Base-by-base conservation (phyloP, 345 rosid species). In the Geranium brycei region DNA sequence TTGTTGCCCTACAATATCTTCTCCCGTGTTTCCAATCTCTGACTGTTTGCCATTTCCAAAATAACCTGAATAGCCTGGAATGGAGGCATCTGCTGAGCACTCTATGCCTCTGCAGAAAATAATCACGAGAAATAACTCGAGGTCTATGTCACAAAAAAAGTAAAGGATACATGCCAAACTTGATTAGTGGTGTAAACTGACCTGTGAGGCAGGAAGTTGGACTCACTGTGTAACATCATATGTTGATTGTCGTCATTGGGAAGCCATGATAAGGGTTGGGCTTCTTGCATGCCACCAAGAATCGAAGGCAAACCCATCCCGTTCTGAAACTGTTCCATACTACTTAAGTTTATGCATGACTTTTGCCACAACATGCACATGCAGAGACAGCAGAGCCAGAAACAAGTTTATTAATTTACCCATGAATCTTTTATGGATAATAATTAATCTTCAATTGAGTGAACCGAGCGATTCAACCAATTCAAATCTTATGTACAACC, bases 251-350 rank as follows among this genome's bases (percentile, higher is more conserved):
- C 90, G 60, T 74, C 76, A 38, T 76, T 80, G 8, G 87, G 81
- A 73, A 81, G 87, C 97, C 97, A 91, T 7, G 89, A 68, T 17
- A 83, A 51, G 0, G 85, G 80, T 55, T 82, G 87, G 58, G 76
- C 78, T 73, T 82, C 89, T 76, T 83, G 91, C 78, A 83, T 58
- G 61, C 82, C 86, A 64, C 73, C 81, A 75, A 85, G 83, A 66
- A 72, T 73, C 68, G 78, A 61, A 66, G 91, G 85, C 16, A 82
- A 76, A 55, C 79, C 78, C 74, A 88, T 78, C 60, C 82, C 84
- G 57, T 66, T 72, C 70, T 84, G 87, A 75, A 83, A 83, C 89
- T 89, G 85, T 6, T 17, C 62, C 61, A 23, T 60, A 71, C 73
- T 11, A 58, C 10, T 4, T 35, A 35, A 35, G 41, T 35, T 4